Evolutionary conservation across 106 monocot genomes (phyloP).

Genomic region (Vanilla planifolia): DNA sequence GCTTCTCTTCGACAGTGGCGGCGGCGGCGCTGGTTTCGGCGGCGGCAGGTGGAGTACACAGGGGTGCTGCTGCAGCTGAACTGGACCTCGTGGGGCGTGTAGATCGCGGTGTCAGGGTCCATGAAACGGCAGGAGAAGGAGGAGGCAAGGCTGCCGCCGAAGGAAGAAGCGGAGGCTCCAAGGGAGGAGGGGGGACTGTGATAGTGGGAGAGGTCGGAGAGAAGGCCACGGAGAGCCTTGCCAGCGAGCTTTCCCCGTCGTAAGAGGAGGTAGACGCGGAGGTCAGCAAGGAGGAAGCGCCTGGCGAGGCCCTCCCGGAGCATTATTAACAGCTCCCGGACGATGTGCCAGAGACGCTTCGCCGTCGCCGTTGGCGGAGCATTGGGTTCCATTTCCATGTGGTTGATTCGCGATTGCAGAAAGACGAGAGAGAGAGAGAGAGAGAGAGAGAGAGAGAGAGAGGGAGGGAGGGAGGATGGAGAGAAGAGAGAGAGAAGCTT

Average conservation of each 20-base stretch:
- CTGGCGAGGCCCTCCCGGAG: background rate
- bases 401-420: background rate
- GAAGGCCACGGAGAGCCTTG: slow-evolving; percentile 2
- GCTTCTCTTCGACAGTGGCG: background rate
- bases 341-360: slow-evolving; percentile 1
- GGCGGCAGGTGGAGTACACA: background rate
- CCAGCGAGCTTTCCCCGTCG: background rate
- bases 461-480: too few relatives aligned
- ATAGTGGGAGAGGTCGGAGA: slow-evolving; percentile 13
- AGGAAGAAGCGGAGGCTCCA: too few relatives aligned
- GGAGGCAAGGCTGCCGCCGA: background rate
- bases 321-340: background rate
- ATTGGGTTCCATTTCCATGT: background rate
- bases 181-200: too few relatives aligned
- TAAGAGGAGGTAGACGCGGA: background rate
- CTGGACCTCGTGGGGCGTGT: slow-evolving; percentile 35
- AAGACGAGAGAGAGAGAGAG: background rate
- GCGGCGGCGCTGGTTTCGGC: slow-evolving; percentile 4
- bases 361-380: background rate
- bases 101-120: slow-evolving; percentile 25
- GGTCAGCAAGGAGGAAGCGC: background rate
- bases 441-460: background rate
- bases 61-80: slow-evolving; percentile 75
- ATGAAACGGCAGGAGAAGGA: slow-evolving; percentile 25
- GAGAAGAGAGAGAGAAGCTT: background rate